Evolutionary conservation across 176 grass and related monocot species (phyloP).

Genomic region (Oryza nivara): DNA sequence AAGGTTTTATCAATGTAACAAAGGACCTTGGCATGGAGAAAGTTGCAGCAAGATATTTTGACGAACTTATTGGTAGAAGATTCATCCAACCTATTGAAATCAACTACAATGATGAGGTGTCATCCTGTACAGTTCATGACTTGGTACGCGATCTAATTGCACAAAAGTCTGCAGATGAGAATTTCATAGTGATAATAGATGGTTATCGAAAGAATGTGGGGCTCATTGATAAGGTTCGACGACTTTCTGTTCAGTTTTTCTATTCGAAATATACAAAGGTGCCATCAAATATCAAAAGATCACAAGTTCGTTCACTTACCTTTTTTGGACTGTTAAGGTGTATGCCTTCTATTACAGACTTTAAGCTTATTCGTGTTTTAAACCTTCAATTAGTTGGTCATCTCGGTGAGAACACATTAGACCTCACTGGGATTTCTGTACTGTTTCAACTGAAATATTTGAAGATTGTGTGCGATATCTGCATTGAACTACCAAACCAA

Average conservation of each 20-base stretch:
- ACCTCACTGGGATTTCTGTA: background rate
- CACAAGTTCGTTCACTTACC: background rate
- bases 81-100: no score
- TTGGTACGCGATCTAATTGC: background rate
- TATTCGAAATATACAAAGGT: background rate
- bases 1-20: no score
- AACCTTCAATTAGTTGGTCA: background rate
- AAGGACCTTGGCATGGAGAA: no score
- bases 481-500: background rate
- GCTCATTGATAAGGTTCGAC: background rate
- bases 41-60: no score
- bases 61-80: no score
- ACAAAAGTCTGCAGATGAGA: background rate
- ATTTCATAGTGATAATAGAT: background rate
- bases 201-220: background rate
- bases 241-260: background rate
- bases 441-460: background rate
- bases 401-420: fast-evolving
- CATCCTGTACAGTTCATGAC: background rate
- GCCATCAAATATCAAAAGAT: background rate
- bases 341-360: background rate
- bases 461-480: background rate
- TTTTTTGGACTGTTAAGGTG: background rate
- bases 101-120: background rate
- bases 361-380: no score